Evolutionary conservation across 352 stramenopile species (phyloP), one percentile per base, ranked within the genome.

Genomic region (Globisporangium spiculum): DNA sequence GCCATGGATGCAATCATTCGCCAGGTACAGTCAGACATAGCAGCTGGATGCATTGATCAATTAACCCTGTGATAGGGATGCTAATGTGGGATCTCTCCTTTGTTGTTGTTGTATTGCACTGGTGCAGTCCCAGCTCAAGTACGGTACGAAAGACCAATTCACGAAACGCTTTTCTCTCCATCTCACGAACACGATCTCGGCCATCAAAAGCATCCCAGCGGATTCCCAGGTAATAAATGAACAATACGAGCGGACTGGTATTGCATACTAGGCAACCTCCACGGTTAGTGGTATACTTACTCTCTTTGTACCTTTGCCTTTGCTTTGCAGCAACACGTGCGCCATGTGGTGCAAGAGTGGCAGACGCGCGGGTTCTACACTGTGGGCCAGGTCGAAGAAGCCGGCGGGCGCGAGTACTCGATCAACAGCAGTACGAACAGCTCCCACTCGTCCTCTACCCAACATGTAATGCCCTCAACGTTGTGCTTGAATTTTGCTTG

Each of bases 1-100:
- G 82, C 84, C 14, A 89, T 96, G 66, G 88, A 96, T 63, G 86
- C 88, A 53, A 91, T 96, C 59, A 91, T 96, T 60, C 75, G 84
- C 67, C 85, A 91, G 76, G 86, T 91, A 55, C 32, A 18, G 4
- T 18, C 26, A 18, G 41, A n/a, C 41, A n/a, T 18, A 50, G 7
- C 12, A 14, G 7, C 24, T 24, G 12, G 8, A 8, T 38, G 20
- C 9, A 18, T 58, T 27, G 60, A 22, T 18, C 9, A 7, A 2
- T 56, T 58, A 12, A 24, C 34, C 1, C 5, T n/a, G 26, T 59
- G 7, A 18, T 27, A 6, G 1, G 20, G 16, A 10, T 16, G 26
- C 22, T 41, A n/a, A 41, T 44, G 18, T 44, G n/a, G 22, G 55
- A n/a, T 57, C n/a, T 71, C 57, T 50, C 32, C 32, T 26, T 66